Conservation (phyloP, 2,329 filamentous ascomycete genomes). For the Ophiostoma sp. region DNA sequence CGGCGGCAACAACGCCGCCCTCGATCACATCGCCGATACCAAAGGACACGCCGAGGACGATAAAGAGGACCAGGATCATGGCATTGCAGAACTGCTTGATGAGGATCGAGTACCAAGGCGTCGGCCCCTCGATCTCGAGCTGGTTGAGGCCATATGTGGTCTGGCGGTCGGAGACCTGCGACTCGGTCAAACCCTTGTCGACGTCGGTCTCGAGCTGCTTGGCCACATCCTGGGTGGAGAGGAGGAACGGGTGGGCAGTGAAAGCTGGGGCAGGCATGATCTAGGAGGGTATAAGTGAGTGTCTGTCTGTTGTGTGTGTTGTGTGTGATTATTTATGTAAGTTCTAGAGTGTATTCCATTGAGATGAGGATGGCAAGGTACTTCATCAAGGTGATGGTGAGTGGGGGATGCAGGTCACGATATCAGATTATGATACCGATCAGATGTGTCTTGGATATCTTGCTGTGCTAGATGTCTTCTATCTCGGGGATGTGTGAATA, state of each 20-base stretch:
- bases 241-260: conserved; percentile 55
- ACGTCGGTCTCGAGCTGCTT: conserved; percentile 57
- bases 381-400: conserved; percentile 16
- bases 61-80: conserved; percentile 64
- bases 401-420: background rate
- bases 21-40: conserved; percentile 49
- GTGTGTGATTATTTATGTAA: conserved; percentile 2
- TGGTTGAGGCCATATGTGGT: conserved; percentile 62
- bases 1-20: conserved; percentile 34
- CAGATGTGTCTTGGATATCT: background rate
- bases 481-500: background rate
- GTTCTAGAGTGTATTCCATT: conserved; percentile 18
- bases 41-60: conserved; percentile 69
- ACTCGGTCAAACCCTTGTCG: conserved; percentile 60
- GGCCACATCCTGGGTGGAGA: conserved; percentile 58
- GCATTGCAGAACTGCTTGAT: conserved; percentile 70
- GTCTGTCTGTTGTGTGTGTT: background rate
- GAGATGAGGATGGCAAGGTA: conserved; percentile 13
- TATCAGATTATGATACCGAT: background rate
- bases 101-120: conserved; percentile 67
- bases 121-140: conserved; percentile 61
- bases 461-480: background rate
- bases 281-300: background rate
- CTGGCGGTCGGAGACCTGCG: conserved; percentile 55
- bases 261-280: conserved; percentile 32